phyloP scores from a whole-genome alignment of 2,329 filamentous ascomycete genomes.

The Colletotrichum costaricense region DNA sequence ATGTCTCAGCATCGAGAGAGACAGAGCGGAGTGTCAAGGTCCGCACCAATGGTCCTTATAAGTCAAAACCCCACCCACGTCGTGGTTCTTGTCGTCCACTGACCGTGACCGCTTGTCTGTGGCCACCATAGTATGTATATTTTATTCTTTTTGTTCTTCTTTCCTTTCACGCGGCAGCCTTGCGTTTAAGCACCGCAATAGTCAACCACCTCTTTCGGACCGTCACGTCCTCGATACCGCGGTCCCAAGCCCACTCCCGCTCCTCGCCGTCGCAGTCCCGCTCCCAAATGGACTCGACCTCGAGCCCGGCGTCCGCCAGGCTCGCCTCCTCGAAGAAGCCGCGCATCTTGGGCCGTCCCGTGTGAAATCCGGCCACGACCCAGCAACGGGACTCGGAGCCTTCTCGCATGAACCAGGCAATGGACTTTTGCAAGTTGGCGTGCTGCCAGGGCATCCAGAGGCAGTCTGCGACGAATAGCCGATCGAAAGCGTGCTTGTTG shows the following conservation, averaged over 20 bases:
- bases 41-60: background rate
- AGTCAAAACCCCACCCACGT: background rate
- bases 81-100: no score
- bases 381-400: constrained; percentile 63
- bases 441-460: constrained; percentile 83
- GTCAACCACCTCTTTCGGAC: constrained; percentile 79
- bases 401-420: constrained; percentile 69
- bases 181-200: constrained; percentile 63
- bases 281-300: constrained; percentile 75
- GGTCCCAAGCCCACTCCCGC: constrained; percentile 70
- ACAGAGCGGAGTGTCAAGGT: no score
- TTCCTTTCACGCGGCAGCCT: background rate
- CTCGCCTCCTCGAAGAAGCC: constrained; percentile 68
- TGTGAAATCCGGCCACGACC: constrained; percentile 79
- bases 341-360: constrained; percentile 73
- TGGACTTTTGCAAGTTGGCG: constrained; percentile 70
- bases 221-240: constrained; percentile 70
- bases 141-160: background rate
- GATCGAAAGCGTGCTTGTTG: constrained; percentile 60
- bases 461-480: constrained; percentile 78
- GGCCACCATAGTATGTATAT: no score
- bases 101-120: no score
- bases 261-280: constrained; percentile 73
- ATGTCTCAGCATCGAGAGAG: no score
- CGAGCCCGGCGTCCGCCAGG: constrained; percentile 63